Evolutionary conservation across 257 asterid genomes (phyloP).

Genomic region (Solanum lignicaule): DNA sequence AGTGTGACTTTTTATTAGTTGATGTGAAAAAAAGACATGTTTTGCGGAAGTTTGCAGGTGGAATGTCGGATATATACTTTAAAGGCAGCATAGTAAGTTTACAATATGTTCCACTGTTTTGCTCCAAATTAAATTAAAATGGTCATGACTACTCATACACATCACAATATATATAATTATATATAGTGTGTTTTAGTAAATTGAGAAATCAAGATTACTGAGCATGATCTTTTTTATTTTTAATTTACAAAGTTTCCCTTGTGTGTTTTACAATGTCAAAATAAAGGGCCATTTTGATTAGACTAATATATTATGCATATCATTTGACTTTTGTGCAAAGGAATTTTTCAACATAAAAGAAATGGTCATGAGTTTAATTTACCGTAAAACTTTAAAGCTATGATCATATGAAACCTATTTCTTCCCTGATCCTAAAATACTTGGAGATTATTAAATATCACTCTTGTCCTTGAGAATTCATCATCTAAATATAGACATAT

Average conservation of each 20-base stretch:
- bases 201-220: neutral
- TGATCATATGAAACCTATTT: neutral
- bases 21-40: neutral
- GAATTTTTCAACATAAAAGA: neutral
- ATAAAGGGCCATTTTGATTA: neutral
- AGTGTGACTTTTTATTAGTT: neutral
- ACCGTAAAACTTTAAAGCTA: neutral
- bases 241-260: neutral
- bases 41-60: conserved; percentile 9
- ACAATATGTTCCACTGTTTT: neutral
- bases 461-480: neutral
- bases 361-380: neutral
- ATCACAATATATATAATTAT: too few species aligned
- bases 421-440: neutral
- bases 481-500: neutral
- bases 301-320: neutral
- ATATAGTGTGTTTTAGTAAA: neutral
- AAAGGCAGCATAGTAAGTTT: neutral
- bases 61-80: neutral
- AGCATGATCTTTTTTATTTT: neutral
- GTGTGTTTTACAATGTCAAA: neutral
- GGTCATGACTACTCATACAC: too few species aligned
- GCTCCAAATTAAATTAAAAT: neutral
- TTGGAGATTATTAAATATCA: neutral
- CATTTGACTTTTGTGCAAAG: neutral